These are phyloP conservation scores for Tilletia caries DNA, from an alignment of 1,284 basidiomycete species.

Conservation along the genomic window DNA sequence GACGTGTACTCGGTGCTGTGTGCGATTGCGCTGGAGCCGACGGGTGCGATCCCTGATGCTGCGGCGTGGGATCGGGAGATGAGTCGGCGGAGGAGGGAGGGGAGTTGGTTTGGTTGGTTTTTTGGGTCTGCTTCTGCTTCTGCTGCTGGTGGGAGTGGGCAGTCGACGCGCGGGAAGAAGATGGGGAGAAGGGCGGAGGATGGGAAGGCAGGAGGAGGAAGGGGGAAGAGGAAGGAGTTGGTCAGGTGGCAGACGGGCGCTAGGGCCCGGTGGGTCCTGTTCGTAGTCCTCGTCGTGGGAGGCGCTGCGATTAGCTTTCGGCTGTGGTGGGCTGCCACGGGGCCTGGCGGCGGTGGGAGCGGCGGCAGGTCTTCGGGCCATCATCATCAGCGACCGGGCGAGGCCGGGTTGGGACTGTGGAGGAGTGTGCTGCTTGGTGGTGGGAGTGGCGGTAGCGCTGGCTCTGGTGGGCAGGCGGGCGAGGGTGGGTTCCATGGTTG, in stretches of 20 bases:
- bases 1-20: conserved; percentile 84
- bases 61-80: conserved; percentile 9
- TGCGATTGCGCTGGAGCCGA: conserved; percentile 62
- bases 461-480: not conserved
- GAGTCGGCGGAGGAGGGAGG: not conserved
- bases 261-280: not conserved
- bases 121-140: not conserved
- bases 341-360: not conserved
- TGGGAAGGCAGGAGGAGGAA: not conserved
- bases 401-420: conserved; percentile 2
- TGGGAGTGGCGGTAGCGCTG: not conserved
- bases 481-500: not conserved
- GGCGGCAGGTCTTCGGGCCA: not conserved
- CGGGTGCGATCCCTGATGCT: conserved; percentile 31
- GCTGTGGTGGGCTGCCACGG: not conserved
- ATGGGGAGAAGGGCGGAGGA: not conserved
- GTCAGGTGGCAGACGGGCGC: not conserved
- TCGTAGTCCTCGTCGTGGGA: not conserved
- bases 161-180: not conserved
- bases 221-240: not conserved
- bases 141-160: not conserved
- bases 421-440: not conserved
- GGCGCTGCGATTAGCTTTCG: not conserved
- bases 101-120: not conserved
- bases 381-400: not conserved